Base-by-base conservation (phyloP, 2,329 filamentous ascomycete species). In the Didymosphaeria variabile region DNA sequence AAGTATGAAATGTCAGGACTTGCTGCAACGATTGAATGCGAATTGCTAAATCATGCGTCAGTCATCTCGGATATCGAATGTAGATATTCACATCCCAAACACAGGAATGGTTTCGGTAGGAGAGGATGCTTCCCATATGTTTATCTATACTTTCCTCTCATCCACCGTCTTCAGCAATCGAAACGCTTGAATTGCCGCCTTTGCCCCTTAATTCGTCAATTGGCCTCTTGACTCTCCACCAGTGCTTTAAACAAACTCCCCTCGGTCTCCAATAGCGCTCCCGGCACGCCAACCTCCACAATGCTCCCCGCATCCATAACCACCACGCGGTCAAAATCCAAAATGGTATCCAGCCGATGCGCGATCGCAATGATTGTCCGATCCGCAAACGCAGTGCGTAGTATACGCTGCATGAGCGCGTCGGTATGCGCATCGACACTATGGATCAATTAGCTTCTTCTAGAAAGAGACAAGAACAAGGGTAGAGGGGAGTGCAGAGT, bases 281-380 rank as follows among this genome's bases (percentile, higher is more conserved):
- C 23, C 9, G 65, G 67, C 19, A 42, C 29, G 8, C 59, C 94
- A 79, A 97, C 97, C 78, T 97, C 94, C 52, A 88, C 90, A 55
- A 97, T 92, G 72, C 88, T 86, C 50, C 94, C 94, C 75, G 92
- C 91, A 74, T 98, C 94, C 12, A 98, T 83, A 13, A 97, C 93
- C 15, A 97, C 82, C 13, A 97, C 93, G 82, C 94, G 95, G 81
- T 97, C 94, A 73, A 97, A 97, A 76, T 97, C 94, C 15, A 94
- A 92, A 78, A 97, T 97, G 0, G 94, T 97, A 74, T 96, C 92
- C 68, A 98, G 83, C 26, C 94, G 88, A 78, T 97, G 94, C 0
- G 94, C 94, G 73, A 98, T 97, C 0, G 94, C 97, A 76, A 97
- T 91, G 66, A 95, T 96, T 0, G 94, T 97, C 76, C 92, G 88